Evolutionary conservation across 768 basidiomycete species (phyloP).

Genomic region (Hysterangium stoloniferum): DNA sequence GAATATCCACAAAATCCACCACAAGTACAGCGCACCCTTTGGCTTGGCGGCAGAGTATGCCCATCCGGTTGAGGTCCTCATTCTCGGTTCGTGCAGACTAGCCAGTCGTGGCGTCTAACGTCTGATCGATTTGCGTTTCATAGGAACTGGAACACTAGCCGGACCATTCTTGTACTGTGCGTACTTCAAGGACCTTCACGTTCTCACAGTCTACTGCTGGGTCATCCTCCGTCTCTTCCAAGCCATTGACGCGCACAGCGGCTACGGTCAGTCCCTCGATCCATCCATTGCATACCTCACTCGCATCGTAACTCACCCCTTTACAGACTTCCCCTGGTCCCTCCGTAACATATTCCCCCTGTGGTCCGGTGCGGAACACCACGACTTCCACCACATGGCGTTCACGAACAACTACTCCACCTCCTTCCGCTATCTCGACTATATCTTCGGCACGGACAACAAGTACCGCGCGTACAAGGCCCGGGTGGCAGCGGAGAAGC

Average conservation of each 20-base stretch:
- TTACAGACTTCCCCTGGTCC: conserved; percentile 94
- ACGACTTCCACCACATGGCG: conserved; percentile 98
- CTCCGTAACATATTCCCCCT: conserved; percentile 87
- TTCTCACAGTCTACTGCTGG: conserved; percentile 91
- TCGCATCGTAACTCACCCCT: not conserved
- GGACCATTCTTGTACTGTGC: conserved; percentile 83
- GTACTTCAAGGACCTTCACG: conserved; percentile 74
- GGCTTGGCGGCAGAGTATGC: conserved; percentile 98
- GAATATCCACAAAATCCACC: conserved; percentile 94
- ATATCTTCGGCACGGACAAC: conserved; percentile 80
- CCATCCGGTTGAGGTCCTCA: conserved; percentile 93
- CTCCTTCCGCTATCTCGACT: conserved; percentile 92
- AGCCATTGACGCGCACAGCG: conserved; percentile 94
- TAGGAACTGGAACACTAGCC: conserved; percentile 66
- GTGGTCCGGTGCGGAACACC: conserved; percentile 97
- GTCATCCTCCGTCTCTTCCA: conserved; percentile 92
- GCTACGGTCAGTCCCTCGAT: conserved; percentile 61
- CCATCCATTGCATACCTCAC: not conserved
- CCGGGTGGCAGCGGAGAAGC: conserved; percentile 43
- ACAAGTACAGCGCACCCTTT: conserved; percentile 95
- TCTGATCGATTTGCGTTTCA: no score
- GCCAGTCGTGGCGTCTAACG: not conserved
- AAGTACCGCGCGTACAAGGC: conserved; percentile 80
- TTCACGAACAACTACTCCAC: conserved; percentile 93
- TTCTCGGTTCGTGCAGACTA: conserved; percentile 50